Percentiles rank a stretch among this genome's conserved stretches.
Conservation (phyloP, 2,329 filamentous ascomycete genomes). For the Fonsecaea nubica region DNA sequence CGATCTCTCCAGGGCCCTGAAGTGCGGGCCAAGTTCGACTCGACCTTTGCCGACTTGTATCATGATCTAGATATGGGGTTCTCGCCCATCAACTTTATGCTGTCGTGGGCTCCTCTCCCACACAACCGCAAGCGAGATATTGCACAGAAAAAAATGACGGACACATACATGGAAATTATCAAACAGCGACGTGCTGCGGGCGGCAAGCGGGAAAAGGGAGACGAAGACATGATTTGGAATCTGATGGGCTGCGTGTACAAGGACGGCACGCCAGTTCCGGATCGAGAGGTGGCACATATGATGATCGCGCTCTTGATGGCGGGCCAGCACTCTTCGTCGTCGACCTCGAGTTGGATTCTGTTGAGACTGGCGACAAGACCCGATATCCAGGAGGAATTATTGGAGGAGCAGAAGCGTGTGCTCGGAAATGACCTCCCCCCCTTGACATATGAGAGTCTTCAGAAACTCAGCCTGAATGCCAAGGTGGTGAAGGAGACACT, state of each 20-base stretch:
- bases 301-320: slow-evolving; percentile 89
- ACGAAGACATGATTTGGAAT: slow-evolving; percentile 77
- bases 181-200: slow-evolving; percentile 60
- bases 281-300: slow-evolving; percentile 80
- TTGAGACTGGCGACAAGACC: slow-evolving; percentile 74
- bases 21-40: slow-evolving; percentile 73
- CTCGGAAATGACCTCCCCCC: slow-evolving; percentile 63
- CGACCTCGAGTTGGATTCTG: slow-evolving; percentile 78
- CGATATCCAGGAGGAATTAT: slow-evolving; percentile 72
- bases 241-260: slow-evolving; percentile 80
- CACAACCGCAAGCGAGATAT: slow-evolving; percentile 75
- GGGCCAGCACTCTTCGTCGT: slow-evolving; percentile 80
- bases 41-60: slow-evolving; percentile 75
- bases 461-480: slow-evolving; percentile 65
- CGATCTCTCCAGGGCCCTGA: slow-evolving; percentile 77
- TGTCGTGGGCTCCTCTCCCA: slow-evolving; percentile 78
- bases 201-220: slow-evolving; percentile 55
- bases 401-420: slow-evolving; percentile 67
- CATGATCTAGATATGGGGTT: slow-evolving; percentile 84
- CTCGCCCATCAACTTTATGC: slow-evolving; percentile 79
- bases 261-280: slow-evolving; percentile 70
- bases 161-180: slow-evolving; percentile 75
- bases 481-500: slow-evolving; percentile 75
- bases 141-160: slow-evolving; percentile 73
- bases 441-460: slow-evolving; percentile 65